Evolutionary conservation across 169 alveolate species (phyloP), one percentile per base, ranked within the genome.

Genomic region (Cryptosporidium parvum): DNA sequence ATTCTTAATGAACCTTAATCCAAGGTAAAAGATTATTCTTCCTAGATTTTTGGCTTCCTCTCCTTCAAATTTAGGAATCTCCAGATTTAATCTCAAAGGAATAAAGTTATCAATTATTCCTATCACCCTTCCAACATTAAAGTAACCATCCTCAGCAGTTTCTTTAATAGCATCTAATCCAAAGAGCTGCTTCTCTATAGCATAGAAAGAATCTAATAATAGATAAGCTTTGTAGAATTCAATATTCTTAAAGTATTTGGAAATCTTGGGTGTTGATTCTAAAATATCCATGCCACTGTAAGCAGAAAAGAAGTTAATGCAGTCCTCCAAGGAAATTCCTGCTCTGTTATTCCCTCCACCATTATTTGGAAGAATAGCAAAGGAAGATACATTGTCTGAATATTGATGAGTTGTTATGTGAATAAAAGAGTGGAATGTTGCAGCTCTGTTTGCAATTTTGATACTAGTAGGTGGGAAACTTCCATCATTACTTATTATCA

Each of bases 401-500:
- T 58, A 18, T 21, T 56, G 42, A n/a, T n/a, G 16, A 3, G 86
- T 73, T 1, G 86, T 12, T 5, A 58, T 52, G 18, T 73, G 26
- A 7, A 68, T 23, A 1, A 73, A 73, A 21, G 65, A 53, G 33
- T 73, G 58, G 35, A 73, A 73, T 5, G 33, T 16, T 1, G 86
- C 86, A 21, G 86, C 86, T 26, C 86, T 53, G 71, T 73, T 73
- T n/a, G 86, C 86, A 7, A 58, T 33, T 10, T 1, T 2, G 35
- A 58, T 21, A 0, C 3, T 3, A 1, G 29, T 16, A 10, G 21
- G 21, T 1, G 16, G 8, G n/a, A 53, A 56, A 3, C n/a, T 18
- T 12, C 53, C 52, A 7, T 72, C 23, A 8, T 14, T 53, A 35
- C 70, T 51, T 12, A 12, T 35, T 26, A 73, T 0, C 35, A 26